Evolutionary conservation across 1,284 basidiomycete genomes (phyloP).

Genomic region (Moesziomyces sp.): DNA sequence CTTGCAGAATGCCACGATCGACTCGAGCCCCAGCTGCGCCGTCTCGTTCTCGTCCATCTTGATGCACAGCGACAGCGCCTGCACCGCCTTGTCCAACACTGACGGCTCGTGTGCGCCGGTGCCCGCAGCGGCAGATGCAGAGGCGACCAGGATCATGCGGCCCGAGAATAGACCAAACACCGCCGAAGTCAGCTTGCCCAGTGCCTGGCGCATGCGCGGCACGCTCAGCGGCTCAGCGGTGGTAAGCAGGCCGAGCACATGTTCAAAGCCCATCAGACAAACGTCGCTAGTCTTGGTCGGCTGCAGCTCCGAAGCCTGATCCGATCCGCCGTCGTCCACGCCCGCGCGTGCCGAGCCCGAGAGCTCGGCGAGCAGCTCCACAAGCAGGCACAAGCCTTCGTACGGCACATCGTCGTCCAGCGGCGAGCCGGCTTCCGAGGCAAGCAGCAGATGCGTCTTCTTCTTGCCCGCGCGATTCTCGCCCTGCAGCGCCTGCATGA

Average conservation of each 20-base stretch:
- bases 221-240: conserved; percentile 35
- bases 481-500: conserved; percentile 38
- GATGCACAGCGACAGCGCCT: conserved; percentile 38
- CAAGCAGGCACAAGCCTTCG: conserved; percentile 46
- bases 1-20: conserved; percentile 32
- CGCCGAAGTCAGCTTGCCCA: conserved; percentile 32
- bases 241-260: conserved; percentile 26
- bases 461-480: conserved; percentile 17
- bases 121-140: background rate
- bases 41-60: conserved; percentile 44
- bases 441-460: conserved; percentile 36
- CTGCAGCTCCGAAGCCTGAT: conserved; percentile 16
- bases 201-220: conserved; percentile 27
- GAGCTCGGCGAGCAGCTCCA: conserved; percentile 46
- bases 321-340: conserved; percentile 35
- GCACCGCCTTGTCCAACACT: conserved; percentile 26
- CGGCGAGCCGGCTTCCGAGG: conserved; percentile 23
- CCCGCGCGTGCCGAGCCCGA: conserved; percentile 31
- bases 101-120: background rate
- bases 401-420: conserved; percentile 56
- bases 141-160: conserved; percentile 26
- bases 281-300: conserved; percentile 42
- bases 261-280: conserved; percentile 47
- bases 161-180: conserved; percentile 33
- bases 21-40: conserved; percentile 33